Percentiles rank a stretch among this genome's conserved stretches.
Evolutionary conservation across 768 basidiomycete genomes (phyloP).

Genomic region (Candolleomyces efflorescens): DNA sequence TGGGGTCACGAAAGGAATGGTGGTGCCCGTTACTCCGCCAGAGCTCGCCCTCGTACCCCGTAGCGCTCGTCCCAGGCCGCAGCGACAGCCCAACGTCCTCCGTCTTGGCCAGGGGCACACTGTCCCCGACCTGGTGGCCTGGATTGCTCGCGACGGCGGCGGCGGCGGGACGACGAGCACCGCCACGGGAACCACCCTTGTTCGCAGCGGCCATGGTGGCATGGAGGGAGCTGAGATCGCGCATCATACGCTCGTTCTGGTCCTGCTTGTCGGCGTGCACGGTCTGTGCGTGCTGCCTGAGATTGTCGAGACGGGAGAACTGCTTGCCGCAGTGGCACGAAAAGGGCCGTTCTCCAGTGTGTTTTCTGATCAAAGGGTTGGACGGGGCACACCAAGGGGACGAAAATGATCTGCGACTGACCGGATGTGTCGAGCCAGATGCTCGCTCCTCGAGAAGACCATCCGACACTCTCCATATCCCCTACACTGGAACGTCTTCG

Average conservation of each 20-base stretch:
- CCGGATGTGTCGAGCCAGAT: constrained; percentile 94
- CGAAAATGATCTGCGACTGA: constrained; percentile 33
- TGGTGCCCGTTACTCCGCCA: constrained; percentile 32
- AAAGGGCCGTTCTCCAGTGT: constrained; percentile 96
- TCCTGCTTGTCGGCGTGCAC: constrained; percentile 94
- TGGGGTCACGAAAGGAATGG: constrained; percentile 5
- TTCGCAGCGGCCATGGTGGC: constrained; percentile 69
- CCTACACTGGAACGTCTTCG: constrained; percentile 93
- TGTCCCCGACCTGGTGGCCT: background rate
- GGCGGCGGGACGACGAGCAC: too few relatives aligned
- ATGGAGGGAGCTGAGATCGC: constrained; percentile 79
- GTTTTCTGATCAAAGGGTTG: constrained; percentile 59
- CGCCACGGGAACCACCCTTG: too few relatives aligned
- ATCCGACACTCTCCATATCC: constrained; percentile 95
- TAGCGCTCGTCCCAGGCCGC: constrained; percentile 63
- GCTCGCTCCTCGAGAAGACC: constrained; percentile 95
- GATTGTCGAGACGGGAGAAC: constrained; percentile 94
- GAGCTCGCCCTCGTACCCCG: constrained; percentile 61
- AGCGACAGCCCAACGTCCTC: constrained; percentile 37
- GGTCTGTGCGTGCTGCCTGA: constrained; percentile 95
- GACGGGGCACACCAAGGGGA: background rate
- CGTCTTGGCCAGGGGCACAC: constrained; percentile 30
- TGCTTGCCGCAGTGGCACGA: constrained; percentile 94
- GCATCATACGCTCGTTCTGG: constrained; percentile 89
- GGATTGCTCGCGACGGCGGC: too few relatives aligned